Evolutionary conservation across 2,329 filamentous ascomycete species (phyloP), one percentile per base, ranked within the genome.

Genomic region (Helminthosporium solani): DNA sequence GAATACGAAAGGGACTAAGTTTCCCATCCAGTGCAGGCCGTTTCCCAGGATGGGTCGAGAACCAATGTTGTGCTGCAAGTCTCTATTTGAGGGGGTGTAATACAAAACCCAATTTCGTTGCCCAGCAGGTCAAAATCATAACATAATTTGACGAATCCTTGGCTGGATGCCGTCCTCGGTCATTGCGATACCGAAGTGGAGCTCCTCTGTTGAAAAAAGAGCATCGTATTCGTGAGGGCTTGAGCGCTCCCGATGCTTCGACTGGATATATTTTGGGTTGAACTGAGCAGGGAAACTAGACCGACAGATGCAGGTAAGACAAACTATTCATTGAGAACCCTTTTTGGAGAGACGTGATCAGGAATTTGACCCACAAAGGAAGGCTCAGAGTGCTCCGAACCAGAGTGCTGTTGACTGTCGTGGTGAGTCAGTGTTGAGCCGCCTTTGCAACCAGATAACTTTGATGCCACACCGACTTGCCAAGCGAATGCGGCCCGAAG

Each of bases 401-500:
- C 28, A 14, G 28, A 31, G 5, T 14, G 28, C 28, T 25, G 23
- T 4, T 31, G 14, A 12, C 5, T 3, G 14, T 31, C 28, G 28
- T 31, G 7, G 12, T 12, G 28, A 12, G 28, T 31, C 14, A 31
- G 14, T 31, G 8, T 31, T 31, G 28, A 31, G 28, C 28, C 28
- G 28, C 28, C 14, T 31, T 31, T n/a, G 14, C 28, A 31, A 14
- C 9, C 28, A 12, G 28, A 31, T 31, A 31, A 31, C 28, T 8
- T 31, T 12, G 5, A 31, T 31, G 14, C 12, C 8, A 12, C 28
- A 12, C 28, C 14, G 5, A 4, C 4, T 14, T 35, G 39, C 50
- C 49, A 47, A 44, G 42, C 21, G 12, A 21, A 34, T 37, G 39
- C 46, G 37, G 46, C 27, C 21, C n/a, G 40, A 46, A 34, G 44